Evolutionary conservation across 2,329 filamentous ascomycete genomes (phyloP).

Genomic region (Onygena corvina): DNA sequence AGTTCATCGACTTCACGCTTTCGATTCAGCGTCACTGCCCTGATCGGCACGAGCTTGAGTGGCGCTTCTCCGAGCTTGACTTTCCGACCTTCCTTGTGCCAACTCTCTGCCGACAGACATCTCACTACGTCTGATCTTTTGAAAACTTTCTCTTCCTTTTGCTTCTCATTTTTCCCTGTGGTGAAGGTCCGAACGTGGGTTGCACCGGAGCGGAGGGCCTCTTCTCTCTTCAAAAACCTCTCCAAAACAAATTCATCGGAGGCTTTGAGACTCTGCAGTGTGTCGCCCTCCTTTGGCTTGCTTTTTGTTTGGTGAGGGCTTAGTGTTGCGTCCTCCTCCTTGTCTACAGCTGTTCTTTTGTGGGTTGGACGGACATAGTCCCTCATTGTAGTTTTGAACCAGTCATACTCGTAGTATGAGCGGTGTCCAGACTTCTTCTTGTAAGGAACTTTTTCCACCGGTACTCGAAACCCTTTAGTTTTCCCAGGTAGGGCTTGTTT

Average conservation of each 20-base stretch:
- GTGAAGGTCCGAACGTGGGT: constrained; percentile 62
- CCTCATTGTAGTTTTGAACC: constrained; percentile 72
- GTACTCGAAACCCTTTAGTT: constrained; percentile 73
- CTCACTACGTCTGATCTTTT: constrained; percentile 64
- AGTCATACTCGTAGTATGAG: constrained; percentile 67
- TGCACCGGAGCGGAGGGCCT: constrained; percentile 62
- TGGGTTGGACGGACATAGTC: constrained; percentile 49
- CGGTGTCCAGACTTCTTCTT: constrained; percentile 67
- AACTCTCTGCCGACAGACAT: constrained; percentile 87
- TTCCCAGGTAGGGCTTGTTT: constrained; percentile 72
- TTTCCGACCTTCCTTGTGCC: constrained; percentile 89
- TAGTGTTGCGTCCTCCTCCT: constrained; percentile 64
- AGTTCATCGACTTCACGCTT: constrained; percentile 82
- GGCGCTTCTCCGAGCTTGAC: constrained; percentile 59
- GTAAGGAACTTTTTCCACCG: constrained; percentile 66
- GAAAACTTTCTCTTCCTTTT: constrained; percentile 69
- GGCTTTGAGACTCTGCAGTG: constrained; percentile 75
- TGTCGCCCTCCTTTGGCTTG: constrained; percentile 67
- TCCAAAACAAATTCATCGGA: constrained; percentile 76
- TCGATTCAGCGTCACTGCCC: constrained; percentile 77
- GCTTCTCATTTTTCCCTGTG: constrained; percentile 59
- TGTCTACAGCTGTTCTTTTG: constrained; percentile 57
- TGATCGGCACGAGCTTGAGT: constrained; percentile 76
- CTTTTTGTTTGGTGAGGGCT: constrained; percentile 60
- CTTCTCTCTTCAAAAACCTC: constrained; percentile 79